Percentiles rank a stretch among this genome's conserved stretches.
Evolutionary conservation across 2,329 filamentous ascomycete genomes (phyloP).

Genomic region (Ramularia endophylla): DNA sequence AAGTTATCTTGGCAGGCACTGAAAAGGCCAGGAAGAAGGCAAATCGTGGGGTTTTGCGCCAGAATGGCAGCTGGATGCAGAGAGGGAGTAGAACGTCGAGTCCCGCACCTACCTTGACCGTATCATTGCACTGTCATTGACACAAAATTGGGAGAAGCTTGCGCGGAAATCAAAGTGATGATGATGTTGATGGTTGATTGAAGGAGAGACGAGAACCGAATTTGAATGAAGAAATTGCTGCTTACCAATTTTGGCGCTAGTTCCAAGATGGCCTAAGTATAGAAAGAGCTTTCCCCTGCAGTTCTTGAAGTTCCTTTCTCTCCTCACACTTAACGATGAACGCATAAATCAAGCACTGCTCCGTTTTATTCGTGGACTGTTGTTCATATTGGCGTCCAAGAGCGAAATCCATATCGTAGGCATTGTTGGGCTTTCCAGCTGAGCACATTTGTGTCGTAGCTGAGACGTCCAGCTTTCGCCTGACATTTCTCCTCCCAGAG

Average conservation of each 20-base stretch:
- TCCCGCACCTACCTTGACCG: too few species aligned
- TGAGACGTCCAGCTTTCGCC: too few species aligned
- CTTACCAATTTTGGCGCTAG: background rate
- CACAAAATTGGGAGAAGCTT: too few species aligned
- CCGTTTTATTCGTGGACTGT: slow-evolving; percentile 19
- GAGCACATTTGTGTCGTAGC: too few species aligned
- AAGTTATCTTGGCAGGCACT: slow-evolving; percentile 46
- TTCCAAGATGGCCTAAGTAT: background rate
- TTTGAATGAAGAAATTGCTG: too few species aligned
- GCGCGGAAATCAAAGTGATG: too few species aligned
- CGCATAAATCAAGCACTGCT: slow-evolving; percentile 26
- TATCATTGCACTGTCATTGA: too few species aligned
- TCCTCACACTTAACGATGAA: slow-evolving; percentile 23
- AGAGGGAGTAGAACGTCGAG: background rate
- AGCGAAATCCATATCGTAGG: slow-evolving; percentile 14
- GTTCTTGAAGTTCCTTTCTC: slow-evolving; percentile 8
- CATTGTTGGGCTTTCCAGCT: slow-evolving; percentile 20
- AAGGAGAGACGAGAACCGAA: too few species aligned
- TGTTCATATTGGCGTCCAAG: slow-evolving; percentile 29
- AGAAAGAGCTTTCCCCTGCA: too few species aligned
- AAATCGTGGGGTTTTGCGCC: slow-evolving; percentile 39
- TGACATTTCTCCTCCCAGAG: background rate
- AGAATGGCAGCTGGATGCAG: background rate
- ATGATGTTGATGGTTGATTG: too few species aligned
- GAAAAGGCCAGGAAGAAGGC: slow-evolving; percentile 43